These are phyloP conservation scores for Colletotrichum lini DNA, from an alignment of 2,329 filamentous ascomycete genomes.

Conservation along the genomic window DNA sequence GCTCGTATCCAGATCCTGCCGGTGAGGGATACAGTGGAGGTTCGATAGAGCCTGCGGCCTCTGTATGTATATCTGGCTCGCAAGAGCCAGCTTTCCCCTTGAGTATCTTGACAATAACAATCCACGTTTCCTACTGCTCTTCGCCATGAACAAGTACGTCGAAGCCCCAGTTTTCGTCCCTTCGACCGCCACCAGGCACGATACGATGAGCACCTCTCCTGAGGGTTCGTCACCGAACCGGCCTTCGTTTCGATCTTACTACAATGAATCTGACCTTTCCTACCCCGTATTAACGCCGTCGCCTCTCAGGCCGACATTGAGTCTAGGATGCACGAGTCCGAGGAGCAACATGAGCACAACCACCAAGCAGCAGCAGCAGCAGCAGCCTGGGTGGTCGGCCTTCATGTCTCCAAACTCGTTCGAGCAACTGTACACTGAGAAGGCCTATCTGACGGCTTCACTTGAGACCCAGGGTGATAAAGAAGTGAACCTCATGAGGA, in stretches of 20 bases:
- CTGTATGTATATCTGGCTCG: constrained; percentile 13
- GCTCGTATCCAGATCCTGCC: not conserved
- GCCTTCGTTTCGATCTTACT: not conserved
- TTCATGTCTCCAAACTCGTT: constrained; percentile 57
- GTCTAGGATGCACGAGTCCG: constrained; percentile 1
- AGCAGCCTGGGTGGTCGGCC: constrained; percentile 42
- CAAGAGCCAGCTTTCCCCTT: not conserved
- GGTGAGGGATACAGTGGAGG: constrained; percentile 2
- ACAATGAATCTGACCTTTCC: not conserved
- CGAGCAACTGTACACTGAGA: constrained; percentile 61
- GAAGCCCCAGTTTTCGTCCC: constrained; percentile 23
- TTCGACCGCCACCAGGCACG: not conserved
- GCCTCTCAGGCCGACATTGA: not conserved
- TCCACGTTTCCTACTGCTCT: not conserved
- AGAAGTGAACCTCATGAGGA: constrained; percentile 55
- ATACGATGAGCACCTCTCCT: not conserved
- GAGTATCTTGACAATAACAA: not conserved
- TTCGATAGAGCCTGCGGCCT: not conserved
- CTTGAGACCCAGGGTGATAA: constrained; percentile 58
- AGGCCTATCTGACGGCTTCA: constrained; percentile 59
- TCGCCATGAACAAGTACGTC: constrained; percentile 25
- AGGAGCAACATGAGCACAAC: constrained; percentile 5
- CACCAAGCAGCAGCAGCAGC: constrained; percentile 20
- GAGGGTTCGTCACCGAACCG: not conserved
- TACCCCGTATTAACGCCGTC: not conserved